A percentile compares a stretch with the other conserved stretches of the same genome.
Conservation (phyloP, 179 eudicot genomes). For the Heliamphora pulchella region DNA sequence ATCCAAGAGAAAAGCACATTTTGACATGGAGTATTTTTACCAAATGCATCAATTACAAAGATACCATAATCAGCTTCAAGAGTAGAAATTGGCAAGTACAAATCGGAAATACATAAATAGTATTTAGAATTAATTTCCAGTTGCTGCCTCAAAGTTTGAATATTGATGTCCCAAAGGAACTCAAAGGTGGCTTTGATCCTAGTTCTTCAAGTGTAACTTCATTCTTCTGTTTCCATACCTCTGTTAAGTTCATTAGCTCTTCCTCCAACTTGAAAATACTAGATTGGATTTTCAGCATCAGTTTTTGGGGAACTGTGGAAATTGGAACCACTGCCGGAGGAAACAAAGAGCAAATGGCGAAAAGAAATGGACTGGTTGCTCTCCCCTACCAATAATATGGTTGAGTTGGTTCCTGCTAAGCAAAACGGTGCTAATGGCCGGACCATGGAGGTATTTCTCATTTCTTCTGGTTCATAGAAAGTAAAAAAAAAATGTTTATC, state of each 20-base stretch:
- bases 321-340: constrained; percentile 79
- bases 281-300: constrained; percentile 46
- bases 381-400: constrained; percentile 84
- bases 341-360: constrained; percentile 63
- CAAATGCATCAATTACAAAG: neutral
- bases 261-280: neutral
- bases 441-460: constrained; percentile 53
- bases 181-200: constrained; percentile 7
- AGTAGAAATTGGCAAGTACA: neutral
- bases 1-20: neutral
- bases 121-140: neutral
- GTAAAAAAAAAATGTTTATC: neutral
- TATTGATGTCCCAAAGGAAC: neutral
- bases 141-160: neutral
- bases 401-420: constrained; percentile 87
- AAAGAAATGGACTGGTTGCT: constrained; percentile 93
- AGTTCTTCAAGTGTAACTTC: neutral
- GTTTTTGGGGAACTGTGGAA: constrained; percentile 97
- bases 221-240: constrained; percentile 7
- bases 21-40: neutral
- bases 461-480: constrained; percentile 6
- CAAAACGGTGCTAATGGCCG: constrained; percentile 64
- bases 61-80: neutral
- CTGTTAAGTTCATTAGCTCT: neutral
- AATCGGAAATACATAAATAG: neutral